phyloP scores from a whole-genome alignment of 768 basidiomycete genomes.

The Naganishia kalamii region DNA sequence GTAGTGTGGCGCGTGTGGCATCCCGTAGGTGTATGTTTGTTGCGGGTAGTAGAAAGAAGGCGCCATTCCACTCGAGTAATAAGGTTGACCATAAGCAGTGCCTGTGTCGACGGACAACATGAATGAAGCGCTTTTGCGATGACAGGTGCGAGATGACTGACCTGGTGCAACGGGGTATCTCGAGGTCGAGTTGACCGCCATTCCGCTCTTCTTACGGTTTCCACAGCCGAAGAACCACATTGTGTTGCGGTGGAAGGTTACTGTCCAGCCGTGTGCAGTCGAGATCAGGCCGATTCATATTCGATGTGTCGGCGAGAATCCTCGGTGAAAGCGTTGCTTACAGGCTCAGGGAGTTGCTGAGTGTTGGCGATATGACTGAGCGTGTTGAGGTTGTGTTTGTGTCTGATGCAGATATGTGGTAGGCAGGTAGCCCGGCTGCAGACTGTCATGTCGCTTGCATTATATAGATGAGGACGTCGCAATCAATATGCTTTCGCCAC shows the following conservation, averaged over 20 bases:
- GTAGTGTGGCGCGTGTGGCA: neutral
- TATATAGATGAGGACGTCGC: no score
- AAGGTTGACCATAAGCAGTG: neutral
- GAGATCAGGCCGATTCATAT: no score
- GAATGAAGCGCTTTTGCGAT: neutral
- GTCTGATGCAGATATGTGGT: no score
- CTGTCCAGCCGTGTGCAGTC: neutral
- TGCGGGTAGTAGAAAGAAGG: neutral
- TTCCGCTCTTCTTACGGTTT: neutral
- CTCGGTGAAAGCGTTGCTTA: no score
- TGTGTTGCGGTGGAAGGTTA: neutral
- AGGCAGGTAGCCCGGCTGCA: no score
- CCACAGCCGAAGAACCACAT: constrained; percentile 8
- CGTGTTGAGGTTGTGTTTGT: no score
- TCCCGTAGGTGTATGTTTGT: neutral
- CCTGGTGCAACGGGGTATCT: neutral
- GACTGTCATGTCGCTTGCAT: no score
- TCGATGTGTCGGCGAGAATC: no score
- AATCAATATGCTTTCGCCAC: no score
- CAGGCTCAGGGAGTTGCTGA: no score
- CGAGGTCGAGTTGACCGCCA: neutral
- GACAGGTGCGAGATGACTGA: neutral
- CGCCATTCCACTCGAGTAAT: neutral
- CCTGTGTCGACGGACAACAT: neutral
- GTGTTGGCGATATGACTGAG: no score